A percentile compares a stretch with the other conserved stretches of the same genome.
Conservation (phyloP, 208 protist species). For the Angomonas deanei region DNA sequence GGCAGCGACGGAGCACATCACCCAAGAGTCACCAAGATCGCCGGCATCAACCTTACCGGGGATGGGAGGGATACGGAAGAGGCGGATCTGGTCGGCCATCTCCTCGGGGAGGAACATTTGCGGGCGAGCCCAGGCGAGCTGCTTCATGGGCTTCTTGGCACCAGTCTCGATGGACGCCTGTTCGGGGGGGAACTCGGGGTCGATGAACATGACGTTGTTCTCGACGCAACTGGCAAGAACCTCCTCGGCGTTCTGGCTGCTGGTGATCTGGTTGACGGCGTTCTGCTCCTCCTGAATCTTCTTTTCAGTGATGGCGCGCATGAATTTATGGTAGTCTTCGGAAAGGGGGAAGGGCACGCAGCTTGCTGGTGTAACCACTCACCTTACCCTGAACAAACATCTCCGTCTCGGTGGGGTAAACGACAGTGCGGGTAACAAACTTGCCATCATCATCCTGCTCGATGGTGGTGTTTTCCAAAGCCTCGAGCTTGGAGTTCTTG, state of each 20-base stretch:
- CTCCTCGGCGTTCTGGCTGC: constrained; percentile 36
- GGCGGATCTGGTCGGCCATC: constrained; percentile 50
- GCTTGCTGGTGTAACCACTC: constrained; percentile 64
- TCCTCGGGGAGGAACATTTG: constrained; percentile 39
- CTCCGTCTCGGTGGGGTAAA: constrained; percentile 75
- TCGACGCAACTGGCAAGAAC: constrained; percentile 51
- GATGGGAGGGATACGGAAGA: constrained; percentile 41
- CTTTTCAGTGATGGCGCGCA: constrained; percentile 16
- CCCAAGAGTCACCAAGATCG: constrained; percentile 59
- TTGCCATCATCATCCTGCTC: constrained; percentile 26
- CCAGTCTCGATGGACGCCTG: constrained; percentile 46
- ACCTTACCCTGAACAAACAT: constrained; percentile 61
- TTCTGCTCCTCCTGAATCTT: constrained; percentile 29
- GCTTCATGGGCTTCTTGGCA: constrained; percentile 52
- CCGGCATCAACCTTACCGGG: constrained; percentile 42
- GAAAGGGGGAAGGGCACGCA: constrained; percentile 46
- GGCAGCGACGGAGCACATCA: constrained; percentile 50
- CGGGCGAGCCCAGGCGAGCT: constrained; percentile 58
- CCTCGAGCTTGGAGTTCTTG: constrained; percentile 43
- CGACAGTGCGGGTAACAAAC: constrained; percentile 35
- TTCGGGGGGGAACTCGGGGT: constrained; percentile 64
- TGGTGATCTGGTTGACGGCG: constrained; percentile 31
- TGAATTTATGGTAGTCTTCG: constrained; percentile 41
- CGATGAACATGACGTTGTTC: constrained; percentile 56
- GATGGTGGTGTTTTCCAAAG: constrained; percentile 52